Percentiles rank a stretch among this genome's conserved stretches.
These are phyloP conservation scores for Lachnellula cervina DNA, from an alignment of 2,329 filamentous ascomycete species.

Conservation along the genomic window DNA sequence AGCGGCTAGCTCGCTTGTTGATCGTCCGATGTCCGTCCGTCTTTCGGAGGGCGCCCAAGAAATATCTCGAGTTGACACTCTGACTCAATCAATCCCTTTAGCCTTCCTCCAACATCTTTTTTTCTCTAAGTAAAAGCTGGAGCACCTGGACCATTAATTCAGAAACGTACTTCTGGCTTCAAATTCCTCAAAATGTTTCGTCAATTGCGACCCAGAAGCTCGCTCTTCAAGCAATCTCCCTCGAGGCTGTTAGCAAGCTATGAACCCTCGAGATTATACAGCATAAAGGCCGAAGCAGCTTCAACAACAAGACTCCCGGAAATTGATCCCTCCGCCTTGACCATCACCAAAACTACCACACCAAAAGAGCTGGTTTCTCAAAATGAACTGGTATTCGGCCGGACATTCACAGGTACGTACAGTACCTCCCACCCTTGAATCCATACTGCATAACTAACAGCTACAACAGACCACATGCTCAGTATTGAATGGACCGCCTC, in stretches of 20 bases:
- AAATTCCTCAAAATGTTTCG: slow-evolving; percentile 41
- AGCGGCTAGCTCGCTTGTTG: background rate
- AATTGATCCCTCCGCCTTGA: slow-evolving; percentile 73
- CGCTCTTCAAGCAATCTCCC: slow-evolving; percentile 32
- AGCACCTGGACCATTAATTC: background rate
- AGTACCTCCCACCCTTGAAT: slow-evolving; percentile 11
- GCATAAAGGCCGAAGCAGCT: slow-evolving; percentile 38
- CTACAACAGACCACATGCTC: slow-evolving; percentile 85
- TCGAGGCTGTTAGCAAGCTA: slow-evolving; percentile 33
- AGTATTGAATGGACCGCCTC: slow-evolving; percentile 85
- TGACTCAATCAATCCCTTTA: background rate
- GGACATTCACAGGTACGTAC: slow-evolving; percentile 74
- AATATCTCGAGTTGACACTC: background rate
- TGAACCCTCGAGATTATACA: slow-evolving; percentile 41
- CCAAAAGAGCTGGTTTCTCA: slow-evolving; percentile 72
- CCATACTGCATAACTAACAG: slow-evolving; percentile 1
- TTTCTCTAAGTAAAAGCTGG: background rate
- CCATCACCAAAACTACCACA: slow-evolving; percentile 66
- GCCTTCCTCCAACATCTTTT: background rate
- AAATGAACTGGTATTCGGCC: slow-evolving; percentile 83
- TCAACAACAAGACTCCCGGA: slow-evolving; percentile 48
- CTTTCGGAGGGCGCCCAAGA: background rate
- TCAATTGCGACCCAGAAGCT: slow-evolving; percentile 39
- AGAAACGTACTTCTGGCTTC: background rate
- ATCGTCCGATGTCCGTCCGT: background rate